phyloP scores from a whole-genome alignment of 495 filamentous ascomycete genomes.

The Trypethelium eluteriae region DNA sequence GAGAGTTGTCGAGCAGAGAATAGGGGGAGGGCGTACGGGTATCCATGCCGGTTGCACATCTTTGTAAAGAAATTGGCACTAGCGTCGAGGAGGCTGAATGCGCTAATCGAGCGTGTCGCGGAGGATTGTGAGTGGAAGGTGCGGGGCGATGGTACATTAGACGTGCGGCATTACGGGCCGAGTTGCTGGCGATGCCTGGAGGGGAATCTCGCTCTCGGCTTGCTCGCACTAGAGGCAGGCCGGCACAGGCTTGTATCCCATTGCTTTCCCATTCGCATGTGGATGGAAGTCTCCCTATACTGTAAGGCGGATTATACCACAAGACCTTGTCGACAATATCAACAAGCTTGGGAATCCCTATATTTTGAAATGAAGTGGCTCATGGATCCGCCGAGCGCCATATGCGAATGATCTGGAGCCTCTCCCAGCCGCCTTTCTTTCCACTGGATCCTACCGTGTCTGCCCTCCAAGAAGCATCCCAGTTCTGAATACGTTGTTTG shows the following conservation, averaged over 20 bases:
- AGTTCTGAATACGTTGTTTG: slow-evolving; percentile 51
- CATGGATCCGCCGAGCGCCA: slow-evolving; percentile 40
- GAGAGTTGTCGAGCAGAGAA: slow-evolving; percentile 17
- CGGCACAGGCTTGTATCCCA: too few relatives aligned
- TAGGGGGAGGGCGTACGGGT: slow-evolving; percentile 16
- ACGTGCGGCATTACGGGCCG: slow-evolving; percentile 14
- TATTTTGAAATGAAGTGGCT: slow-evolving; percentile 8
- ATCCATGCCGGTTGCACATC: slow-evolving; percentile 21
- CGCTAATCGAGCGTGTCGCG: slow-evolving; percentile 20
- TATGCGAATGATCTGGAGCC: slow-evolving; percentile 70
- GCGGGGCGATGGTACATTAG: slow-evolving; percentile 15
- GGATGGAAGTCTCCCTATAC: slow-evolving; percentile 24
- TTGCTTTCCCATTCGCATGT: neutral
- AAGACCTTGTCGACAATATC: too few relatives aligned
- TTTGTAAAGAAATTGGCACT: neutral
- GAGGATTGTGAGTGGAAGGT: slow-evolving; percentile 14
- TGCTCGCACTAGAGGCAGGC: slow-evolving; percentile 10
- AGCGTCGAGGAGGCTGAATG: slow-evolving; percentile 9
- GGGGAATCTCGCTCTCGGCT: slow-evolving; percentile 23
- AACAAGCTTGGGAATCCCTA: too few relatives aligned
- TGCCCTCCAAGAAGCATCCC: slow-evolving; percentile 55
- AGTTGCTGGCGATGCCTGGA: slow-evolving; percentile 9
- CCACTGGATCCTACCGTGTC: slow-evolving; percentile 80
- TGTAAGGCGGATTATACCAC: too few relatives aligned
- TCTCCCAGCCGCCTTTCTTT: slow-evolving; percentile 86